These are phyloP conservation scores for Nadsonia starkeyi-henricii DNA, from an alignment of 1,139 yeast genomes.

Conservation along the genomic window DNA sequence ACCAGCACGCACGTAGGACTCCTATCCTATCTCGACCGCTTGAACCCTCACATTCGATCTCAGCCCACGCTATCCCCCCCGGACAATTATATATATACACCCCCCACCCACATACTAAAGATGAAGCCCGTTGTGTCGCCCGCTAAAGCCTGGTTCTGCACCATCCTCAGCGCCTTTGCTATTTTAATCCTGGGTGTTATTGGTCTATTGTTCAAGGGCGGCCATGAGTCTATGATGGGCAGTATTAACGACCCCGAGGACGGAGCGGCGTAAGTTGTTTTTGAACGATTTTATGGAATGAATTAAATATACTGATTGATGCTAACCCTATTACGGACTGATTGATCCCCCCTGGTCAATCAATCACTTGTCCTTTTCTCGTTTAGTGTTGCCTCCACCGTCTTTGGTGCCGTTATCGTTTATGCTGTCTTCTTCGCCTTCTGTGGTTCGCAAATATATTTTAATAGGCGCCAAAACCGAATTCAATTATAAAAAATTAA, in stretches of 20 bases:
- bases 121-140: conserved; percentile 24
- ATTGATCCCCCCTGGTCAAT: neutral
- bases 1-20: no score
- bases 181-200: conserved; percentile 73
- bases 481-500: conserved; percentile 31
- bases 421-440: conserved; percentile 67
- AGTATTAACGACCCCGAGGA: conserved; percentile 82
- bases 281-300: no score
- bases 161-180: conserved; percentile 82
- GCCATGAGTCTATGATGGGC: conserved; percentile 88
- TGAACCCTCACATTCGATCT: no score
- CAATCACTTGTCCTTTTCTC: conserved; percentile 1
- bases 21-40: no score
- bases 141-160: conserved; percentile 89
- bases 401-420: conserved; percentile 79
- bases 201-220: conserved; percentile 64
- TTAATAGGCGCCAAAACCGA: conserved; percentile 47
- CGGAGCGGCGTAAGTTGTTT: conserved; percentile 53
- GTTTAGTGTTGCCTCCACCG: conserved; percentile 64
- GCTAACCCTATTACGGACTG: neutral
- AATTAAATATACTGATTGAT: no score
- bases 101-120: neutral
- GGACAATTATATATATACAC: no score
- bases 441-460: conserved; percentile 72
- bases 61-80: no score